Percentiles rank a stretch among this genome's conserved stretches.
Conservation (phyloP, 2,329 filamentous ascomycete genomes). For the Trichothecium sympodiale region DNA sequence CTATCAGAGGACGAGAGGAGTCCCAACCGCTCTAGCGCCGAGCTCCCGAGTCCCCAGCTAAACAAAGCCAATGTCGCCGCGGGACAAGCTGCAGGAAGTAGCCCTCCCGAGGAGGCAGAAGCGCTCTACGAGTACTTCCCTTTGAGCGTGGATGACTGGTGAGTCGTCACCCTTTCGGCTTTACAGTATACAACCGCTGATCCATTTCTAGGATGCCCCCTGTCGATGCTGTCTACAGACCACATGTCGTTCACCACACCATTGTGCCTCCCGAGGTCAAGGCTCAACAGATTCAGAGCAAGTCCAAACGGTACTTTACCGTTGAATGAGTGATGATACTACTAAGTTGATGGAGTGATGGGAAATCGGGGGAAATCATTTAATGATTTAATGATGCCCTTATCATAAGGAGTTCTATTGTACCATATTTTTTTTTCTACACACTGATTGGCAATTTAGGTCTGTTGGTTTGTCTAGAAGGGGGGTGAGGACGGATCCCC, state of each 20-base stretch:
- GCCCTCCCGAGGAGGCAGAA: constrained; percentile 67
- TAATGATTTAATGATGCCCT: no score
- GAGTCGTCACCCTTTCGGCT: constrained; percentile 11
- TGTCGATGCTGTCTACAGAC: constrained; percentile 80
- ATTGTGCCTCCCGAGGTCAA: constrained; percentile 59
- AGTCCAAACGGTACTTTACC: constrained; percentile 62
- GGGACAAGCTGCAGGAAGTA: constrained; percentile 35
- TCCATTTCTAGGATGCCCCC: constrained; percentile 56
- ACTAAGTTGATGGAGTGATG: neutral
- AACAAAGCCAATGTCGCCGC: constrained; percentile 23
- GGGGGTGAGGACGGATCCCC: no score
- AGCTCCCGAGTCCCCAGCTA: constrained; percentile 40
- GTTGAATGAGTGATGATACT: constrained; percentile 35
- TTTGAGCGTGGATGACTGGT: constrained; percentile 80
- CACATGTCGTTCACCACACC: constrained; percentile 89
- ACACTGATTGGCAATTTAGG: no score
- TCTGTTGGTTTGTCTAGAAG: no score
- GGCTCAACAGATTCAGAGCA: constrained; percentile 53
- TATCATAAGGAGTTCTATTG: neutral
- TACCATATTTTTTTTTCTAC: constrained; percentile 2
- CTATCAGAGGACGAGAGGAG: constrained; percentile 51
- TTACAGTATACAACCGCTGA: neutral
- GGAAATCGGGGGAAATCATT: constrained; percentile 1
- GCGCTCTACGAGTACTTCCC: constrained; percentile 92
- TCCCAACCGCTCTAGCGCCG: constrained; percentile 37